Evolutionary conservation across 2,329 filamentous ascomycete genomes (phyloP).

Genomic region (Hypoxylon sp.): DNA sequence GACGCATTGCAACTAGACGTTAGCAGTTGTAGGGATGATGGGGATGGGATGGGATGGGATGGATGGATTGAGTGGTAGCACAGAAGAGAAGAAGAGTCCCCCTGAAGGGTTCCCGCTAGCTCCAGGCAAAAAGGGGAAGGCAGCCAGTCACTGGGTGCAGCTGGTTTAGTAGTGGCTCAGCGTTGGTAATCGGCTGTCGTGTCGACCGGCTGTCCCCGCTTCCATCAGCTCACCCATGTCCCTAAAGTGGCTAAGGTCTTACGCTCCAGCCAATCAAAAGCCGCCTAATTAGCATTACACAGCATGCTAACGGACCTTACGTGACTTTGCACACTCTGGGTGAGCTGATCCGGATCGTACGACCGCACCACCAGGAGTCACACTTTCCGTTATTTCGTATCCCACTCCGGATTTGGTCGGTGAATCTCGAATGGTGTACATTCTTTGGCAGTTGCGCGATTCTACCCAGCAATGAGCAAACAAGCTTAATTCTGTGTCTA

Average conservation of each 20-base stretch:
- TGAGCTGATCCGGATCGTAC: conserved; percentile 48
- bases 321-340: conserved; percentile 30
- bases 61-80: conserved; percentile 20
- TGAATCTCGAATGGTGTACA: conserved; percentile 15
- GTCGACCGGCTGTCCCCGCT: conserved; percentile 42
- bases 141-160: conserved; percentile 14
- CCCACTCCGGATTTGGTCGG: conserved; percentile 16
- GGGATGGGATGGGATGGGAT: conserved; percentile 13
- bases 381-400: conserved; percentile 31
- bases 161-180: conserved; percentile 8
- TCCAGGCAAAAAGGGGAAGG: conserved; percentile 14
- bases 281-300: conserved; percentile 41
- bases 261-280: conserved; percentile 23
- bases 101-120: conserved; percentile 25
- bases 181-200: conserved; percentile 33
- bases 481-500: conserved; percentile 8
- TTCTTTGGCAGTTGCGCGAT: conserved; percentile 33
- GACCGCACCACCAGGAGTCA: conserved; percentile 40
- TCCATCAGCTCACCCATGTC: conserved; percentile 34
- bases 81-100: conserved; percentile 1
- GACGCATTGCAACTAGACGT: conserved; percentile 11
- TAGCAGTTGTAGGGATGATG: conserved; percentile 7
- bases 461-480: conserved; percentile 32
- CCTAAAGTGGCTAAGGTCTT: conserved; percentile 34
- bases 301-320: conserved; percentile 35